A percentile compares a stretch with the other conserved stretches of the same genome.
Conservation (phyloP, 257 asterid genomes). For the Petunia axillaris region DNA sequence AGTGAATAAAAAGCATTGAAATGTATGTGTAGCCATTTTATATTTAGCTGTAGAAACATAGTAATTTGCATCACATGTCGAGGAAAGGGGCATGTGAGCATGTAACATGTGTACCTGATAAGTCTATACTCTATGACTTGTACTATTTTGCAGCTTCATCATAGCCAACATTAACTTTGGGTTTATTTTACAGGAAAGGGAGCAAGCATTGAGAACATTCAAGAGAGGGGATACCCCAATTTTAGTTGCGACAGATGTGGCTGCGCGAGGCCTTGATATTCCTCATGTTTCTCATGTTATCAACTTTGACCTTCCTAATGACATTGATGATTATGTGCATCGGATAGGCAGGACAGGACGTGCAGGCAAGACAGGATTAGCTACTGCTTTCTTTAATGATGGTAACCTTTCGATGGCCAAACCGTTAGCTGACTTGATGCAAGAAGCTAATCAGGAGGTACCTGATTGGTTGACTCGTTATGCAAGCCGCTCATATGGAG, state of each 20-base stretch:
- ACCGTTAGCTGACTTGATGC: slow-evolving; percentile 72
- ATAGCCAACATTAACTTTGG: slow-evolving; percentile 17
- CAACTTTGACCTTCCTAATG: slow-evolving; percentile 88
- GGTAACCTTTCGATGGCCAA: slow-evolving; percentile 65
- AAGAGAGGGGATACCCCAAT: slow-evolving; percentile 85
- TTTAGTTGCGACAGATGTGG: slow-evolving; percentile 91
- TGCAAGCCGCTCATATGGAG: slow-evolving; percentile 68
- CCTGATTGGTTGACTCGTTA: slow-evolving; percentile 81
- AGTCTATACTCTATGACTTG: slow-evolving; percentile 4
- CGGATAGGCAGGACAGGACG: slow-evolving; percentile 92
- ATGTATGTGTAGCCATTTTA: background rate
- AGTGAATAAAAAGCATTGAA: background rate
- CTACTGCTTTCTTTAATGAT: slow-evolving; percentile 87
- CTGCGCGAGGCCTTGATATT: slow-evolving; percentile 93
- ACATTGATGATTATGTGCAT: slow-evolving; percentile 85
- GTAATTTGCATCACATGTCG: background rate
- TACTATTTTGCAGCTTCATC: background rate
- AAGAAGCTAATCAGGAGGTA: slow-evolving; percentile 85
- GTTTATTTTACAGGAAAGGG: slow-evolving; percentile 69
- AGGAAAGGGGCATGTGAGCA: background rate
- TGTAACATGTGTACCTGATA: background rate
- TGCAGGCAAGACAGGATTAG: slow-evolving; percentile 85
- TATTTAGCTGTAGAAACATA: background rate
- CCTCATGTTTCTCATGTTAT: slow-evolving; percentile 83
- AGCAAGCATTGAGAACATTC: slow-evolving; percentile 73